Conservation (phyloP, 345 rosid genomes). For the Odontarrhena argentea region DNA sequence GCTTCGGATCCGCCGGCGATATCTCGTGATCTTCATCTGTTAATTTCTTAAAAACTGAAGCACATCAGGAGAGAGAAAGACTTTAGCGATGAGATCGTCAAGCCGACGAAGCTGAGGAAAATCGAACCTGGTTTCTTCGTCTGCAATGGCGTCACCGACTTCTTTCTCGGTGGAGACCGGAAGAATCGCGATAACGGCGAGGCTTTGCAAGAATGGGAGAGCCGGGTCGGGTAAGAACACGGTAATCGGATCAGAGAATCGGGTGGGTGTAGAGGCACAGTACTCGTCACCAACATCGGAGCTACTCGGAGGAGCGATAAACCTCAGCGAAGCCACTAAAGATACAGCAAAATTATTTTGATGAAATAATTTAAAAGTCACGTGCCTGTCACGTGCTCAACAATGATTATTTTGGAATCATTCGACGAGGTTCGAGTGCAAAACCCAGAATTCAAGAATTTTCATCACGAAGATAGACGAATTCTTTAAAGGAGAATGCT, state of each 20-base stretch:
- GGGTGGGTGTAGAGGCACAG: constrained; percentile 39
- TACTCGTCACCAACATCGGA: constrained; percentile 43
- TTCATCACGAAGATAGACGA: no score
- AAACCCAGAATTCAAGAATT: no score
- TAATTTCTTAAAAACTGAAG: background rate
- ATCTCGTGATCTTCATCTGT: constrained; percentile 41
- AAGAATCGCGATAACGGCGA: constrained; percentile 4
- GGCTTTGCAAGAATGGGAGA: background rate
- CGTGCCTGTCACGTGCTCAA: constrained; percentile 1
- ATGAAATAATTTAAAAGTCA: background rate
- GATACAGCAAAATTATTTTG: background rate
- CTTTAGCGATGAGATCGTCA: background rate
- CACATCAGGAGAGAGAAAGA: background rate
- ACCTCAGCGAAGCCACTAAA: background rate
- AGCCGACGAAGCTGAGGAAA: background rate
- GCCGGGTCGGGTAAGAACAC: constrained; percentile 7
- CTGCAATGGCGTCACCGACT: constrained; percentile 34
- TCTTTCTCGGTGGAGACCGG: constrained; percentile 34
- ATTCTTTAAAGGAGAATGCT: no score
- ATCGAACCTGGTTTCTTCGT: constrained; percentile 42
- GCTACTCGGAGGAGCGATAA: background rate
- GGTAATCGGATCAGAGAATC: constrained; percentile 37
- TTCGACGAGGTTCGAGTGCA: no score
- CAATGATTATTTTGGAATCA: no score
- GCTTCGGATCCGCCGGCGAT: constrained; percentile 16